Evolutionary conservation across 192 early-diverging fungal species (phyloP), one percentile per base, ranked within the genome.

Genomic region (Martensiomyces pterosporus): DNA sequence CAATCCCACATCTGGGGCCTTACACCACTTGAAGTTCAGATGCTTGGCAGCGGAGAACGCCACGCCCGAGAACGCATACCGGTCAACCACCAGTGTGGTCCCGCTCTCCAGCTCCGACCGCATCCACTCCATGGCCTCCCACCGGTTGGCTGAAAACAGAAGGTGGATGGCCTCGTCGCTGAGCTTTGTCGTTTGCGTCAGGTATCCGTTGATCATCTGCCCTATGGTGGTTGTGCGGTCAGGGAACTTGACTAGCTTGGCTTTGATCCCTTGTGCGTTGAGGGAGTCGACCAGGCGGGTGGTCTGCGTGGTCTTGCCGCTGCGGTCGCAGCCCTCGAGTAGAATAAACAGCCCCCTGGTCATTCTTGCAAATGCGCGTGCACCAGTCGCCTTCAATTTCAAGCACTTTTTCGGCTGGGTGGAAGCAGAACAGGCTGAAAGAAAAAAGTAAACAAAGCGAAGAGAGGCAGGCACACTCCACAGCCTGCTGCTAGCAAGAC

Each of bases 51-150:
- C 82, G 1, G 91, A 88, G 55, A 89, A 99, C 1, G 90, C 91
- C 5, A 92, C 88, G 9, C 97, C 97, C 1, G 94, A 97, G 55
- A 91, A 97, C 0, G 92, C 90, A 65, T 99, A 99, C 34, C 97
- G 79, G 67, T 97, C 97, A 2, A 94, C 86, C 2, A 99, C 70
- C 9, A 94, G 57, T 4, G 88, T 86, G 0, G 58, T 85, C 9
- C 94, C 96, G 23, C 37, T 43, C 17, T 76, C 52, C 24, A 97
- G 76, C 25, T 78, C 70, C 7, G 54, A 45, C 29, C 63, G 75
- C 66, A 97, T 79, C 8, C 64, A 41, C 17, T 77, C 59, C 85
- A 86, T 85, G 14, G 83, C 82, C 61, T 94, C 94, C 88, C 91
- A 96, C 27, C 97, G 80, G 75, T 99, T 99, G 3, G 91, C 92